phyloP scores from a whole-genome alignment of 2,329 filamentous ascomycete species.

The Neofusicoccum parvum region DNA sequence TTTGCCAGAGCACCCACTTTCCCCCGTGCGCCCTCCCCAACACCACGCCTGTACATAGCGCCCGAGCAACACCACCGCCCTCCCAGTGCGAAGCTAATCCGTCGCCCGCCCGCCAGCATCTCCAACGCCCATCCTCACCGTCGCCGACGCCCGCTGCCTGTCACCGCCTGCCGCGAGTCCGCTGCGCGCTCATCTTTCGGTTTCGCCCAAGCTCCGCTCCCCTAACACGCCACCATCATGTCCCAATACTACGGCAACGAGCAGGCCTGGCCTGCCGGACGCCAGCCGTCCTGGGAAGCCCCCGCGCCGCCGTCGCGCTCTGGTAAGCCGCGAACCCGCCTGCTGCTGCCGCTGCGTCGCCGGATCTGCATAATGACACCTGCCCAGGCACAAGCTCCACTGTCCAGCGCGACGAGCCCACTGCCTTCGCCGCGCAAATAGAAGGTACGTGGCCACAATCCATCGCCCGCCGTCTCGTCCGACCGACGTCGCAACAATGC shows the following conservation, averaged over 20 bases:
- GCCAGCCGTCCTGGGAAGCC: constrained; percentile 73
- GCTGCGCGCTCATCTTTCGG: background rate
- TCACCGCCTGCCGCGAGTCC: background rate
- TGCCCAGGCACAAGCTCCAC: constrained; percentile 72
- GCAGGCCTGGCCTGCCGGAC: constrained; percentile 62
- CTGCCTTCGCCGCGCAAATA: constrained; percentile 83
- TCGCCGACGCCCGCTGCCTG: constrained; percentile 2
- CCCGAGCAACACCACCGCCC: constrained; percentile 4
- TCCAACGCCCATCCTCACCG: too few species aligned
- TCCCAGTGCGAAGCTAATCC: constrained; percentile 21
- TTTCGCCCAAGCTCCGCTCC: constrained; percentile 13
- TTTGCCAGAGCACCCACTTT: constrained; percentile 23
- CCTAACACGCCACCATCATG: constrained; percentile 20
- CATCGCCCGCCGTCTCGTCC: background rate
- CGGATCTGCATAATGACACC: constrained; percentile 30
- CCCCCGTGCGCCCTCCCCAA: constrained; percentile 19
- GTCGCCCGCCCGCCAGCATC: too few species aligned
- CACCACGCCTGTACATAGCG: constrained; percentile 23
- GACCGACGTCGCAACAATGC: background rate
- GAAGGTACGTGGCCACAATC: constrained; percentile 67
- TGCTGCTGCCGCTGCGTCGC: constrained; percentile 23
- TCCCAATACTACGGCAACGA: constrained; percentile 66
- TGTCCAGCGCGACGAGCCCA: constrained; percentile 65
- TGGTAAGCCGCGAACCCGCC: constrained; percentile 52
- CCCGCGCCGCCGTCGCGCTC: constrained; percentile 72